Evolutionary conservation across 768 basidiomycete species (phyloP).

Genomic region (Mycena sanguinolenta): DNA sequence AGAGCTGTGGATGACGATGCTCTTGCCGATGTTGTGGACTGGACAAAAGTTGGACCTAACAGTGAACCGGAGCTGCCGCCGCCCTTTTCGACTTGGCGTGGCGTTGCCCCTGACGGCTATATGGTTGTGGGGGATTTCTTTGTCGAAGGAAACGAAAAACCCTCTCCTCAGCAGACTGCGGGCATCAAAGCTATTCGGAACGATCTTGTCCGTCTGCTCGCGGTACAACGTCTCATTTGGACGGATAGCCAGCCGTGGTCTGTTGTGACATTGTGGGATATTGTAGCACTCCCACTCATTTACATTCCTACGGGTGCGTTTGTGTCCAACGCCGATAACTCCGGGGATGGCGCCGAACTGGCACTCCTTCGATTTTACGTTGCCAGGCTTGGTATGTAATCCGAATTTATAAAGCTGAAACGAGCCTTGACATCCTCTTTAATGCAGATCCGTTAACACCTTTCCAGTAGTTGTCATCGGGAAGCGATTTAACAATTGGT

Average conservation of each 20-base stretch:
- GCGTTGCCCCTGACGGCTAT: conserved; percentile 1
- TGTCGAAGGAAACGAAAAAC: not conserved
- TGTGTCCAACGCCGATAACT: not conserved
- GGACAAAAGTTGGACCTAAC: not conserved
- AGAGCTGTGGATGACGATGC: not conserved
- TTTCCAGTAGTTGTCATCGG: not conserved
- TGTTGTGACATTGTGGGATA: no score
- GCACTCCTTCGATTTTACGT: not conserved
- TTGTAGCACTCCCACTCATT: not conserved
- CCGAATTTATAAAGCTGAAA: not conserved
- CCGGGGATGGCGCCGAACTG: not conserved
- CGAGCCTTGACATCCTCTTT: not conserved
- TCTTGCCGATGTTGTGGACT: conserved; percentile 3
- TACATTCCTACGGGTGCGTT: not conserved
- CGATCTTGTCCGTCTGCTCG: not conserved
- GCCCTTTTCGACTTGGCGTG: conserved; percentile 2
- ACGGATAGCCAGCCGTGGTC: not conserved
- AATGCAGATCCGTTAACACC: not conserved
- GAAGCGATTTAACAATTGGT: not conserved
- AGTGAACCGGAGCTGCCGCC: not conserved
- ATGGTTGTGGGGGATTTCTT: conserved; percentile 1
- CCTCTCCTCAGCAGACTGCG: conserved; percentile 1
- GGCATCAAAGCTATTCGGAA: not conserved
- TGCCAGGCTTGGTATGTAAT: not conserved
- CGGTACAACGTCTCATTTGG: not conserved